Evolutionary conservation across 768 basidiomycete species (phyloP).

Genomic region (Pleurotus sapidus): DNA sequence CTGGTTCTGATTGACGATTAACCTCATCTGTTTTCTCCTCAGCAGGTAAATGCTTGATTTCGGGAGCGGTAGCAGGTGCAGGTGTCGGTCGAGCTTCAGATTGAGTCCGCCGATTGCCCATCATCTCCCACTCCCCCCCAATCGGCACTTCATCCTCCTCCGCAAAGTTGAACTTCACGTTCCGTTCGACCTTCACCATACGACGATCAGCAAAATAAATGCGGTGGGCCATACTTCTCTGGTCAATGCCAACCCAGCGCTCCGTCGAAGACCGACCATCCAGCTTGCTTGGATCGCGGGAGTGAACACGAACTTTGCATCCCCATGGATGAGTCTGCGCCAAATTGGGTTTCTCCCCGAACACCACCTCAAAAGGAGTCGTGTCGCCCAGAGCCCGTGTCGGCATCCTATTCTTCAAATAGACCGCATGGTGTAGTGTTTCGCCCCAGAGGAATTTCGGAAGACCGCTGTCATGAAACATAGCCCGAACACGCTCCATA

Average conservation of each 20-base stretch:
- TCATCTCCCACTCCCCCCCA: slow-evolving; percentile 16
- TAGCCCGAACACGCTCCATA: slow-evolving; percentile 16
- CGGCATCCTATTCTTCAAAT: slow-evolving; percentile 8
- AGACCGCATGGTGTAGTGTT: slow-evolving; percentile 15
- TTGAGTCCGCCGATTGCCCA: background rate
- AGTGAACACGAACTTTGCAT: slow-evolving; percentile 23
- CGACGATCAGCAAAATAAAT: slow-evolving; percentile 30
- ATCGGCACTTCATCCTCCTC: slow-evolving; percentile 10
- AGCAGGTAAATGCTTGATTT: too few relatives aligned
- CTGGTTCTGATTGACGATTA: background rate
- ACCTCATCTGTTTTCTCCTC: too few relatives aligned
- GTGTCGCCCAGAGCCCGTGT: slow-evolving; percentile 10
- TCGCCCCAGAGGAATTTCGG: slow-evolving; percentile 23
- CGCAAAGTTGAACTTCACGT: slow-evolving; percentile 15
- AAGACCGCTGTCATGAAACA: slow-evolving; percentile 15
- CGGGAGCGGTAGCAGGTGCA: background rate
- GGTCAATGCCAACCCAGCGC: slow-evolving; percentile 32
- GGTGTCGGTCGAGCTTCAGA: background rate
- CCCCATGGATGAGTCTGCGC: background rate
- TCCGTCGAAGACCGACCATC: slow-evolving; percentile 20
- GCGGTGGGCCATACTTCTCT: slow-evolving; percentile 23
- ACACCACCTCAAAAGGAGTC: slow-evolving; percentile 19
- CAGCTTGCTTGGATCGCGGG: slow-evolving; percentile 20
- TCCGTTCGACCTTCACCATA: slow-evolving; percentile 20
- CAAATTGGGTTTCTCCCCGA: slow-evolving; percentile 21